A percentile compares a stretch with the other conserved stretches of the same genome.
Evolutionary conservation across 202 grass and related monocot species (phyloP).

Genomic region (Zoysia matrella): DNA sequence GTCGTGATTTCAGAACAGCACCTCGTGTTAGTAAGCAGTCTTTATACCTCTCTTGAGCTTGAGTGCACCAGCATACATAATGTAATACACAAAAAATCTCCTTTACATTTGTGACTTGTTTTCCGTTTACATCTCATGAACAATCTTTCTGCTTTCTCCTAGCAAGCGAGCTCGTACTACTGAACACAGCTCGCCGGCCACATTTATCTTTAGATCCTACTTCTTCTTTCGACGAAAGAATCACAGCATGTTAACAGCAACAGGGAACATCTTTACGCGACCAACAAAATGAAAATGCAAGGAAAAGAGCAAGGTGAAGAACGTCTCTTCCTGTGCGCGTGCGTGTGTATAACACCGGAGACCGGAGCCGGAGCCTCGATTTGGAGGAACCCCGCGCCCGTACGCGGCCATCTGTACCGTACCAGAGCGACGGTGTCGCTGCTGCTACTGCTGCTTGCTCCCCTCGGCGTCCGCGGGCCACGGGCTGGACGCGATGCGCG

Average conservation of each 20-base stretch:
- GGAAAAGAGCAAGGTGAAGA: neutral
- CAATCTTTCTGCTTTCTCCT: slow-evolving; percentile 34
- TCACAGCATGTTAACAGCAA: slow-evolving; percentile 29
- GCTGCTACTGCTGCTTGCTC: no score
- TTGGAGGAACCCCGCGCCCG: no score
- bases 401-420: no score
- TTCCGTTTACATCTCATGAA: slow-evolving; percentile 13
- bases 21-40: slow-evolving; percentile 1
- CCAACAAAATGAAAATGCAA: slow-evolving; percentile 25
- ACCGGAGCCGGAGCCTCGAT: no score
- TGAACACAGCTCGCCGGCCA: neutral
- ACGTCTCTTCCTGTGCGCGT: neutral
- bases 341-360: neutral
- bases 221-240: neutral
- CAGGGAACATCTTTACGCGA: slow-evolving; percentile 44
- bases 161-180: slow-evolving; percentile 16
- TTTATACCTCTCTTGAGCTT: slow-evolving; percentile 42
- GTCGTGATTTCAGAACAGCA: slow-evolving; percentile 28
- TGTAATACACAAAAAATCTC: slow-evolving; percentile 38
- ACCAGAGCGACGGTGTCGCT: no score
- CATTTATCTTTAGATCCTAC: slow-evolving; percentile 3
- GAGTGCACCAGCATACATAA: slow-evolving; percentile 28
- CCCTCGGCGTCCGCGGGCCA: neutral
- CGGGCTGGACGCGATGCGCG: slow-evolving; percentile 65
- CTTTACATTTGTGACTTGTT: slow-evolving; percentile 24